Percentiles rank a stretch among this genome's conserved stretches.
Conservation (phyloP, 2,329 filamentous ascomycete species). For the Emergomyces pasteurianus region DNA sequence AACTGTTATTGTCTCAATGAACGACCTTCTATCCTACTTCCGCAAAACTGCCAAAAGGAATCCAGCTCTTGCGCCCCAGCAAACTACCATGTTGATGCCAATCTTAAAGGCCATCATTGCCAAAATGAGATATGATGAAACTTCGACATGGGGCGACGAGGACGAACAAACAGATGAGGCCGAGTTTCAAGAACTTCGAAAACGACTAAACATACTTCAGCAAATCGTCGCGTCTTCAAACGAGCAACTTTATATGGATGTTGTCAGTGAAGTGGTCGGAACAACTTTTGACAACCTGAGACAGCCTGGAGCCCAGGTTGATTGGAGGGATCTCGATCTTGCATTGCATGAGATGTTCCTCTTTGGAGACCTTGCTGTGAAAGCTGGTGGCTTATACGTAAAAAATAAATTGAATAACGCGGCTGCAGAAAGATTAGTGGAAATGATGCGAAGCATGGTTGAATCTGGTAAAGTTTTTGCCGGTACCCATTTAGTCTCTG, state of each 20-base stretch:
- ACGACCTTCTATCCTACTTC: conserved; percentile 81
- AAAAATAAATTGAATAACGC: conserved; percentile 72
- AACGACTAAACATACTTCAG: conserved; percentile 78
- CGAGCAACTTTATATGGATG: conserved; percentile 76
- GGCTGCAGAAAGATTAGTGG: conserved; percentile 68
- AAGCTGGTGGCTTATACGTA: conserved; percentile 70
- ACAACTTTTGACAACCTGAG: conserved; percentile 74
- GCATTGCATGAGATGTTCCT: conserved; percentile 91
- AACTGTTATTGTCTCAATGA: conserved; percentile 84
- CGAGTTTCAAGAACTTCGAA: conserved; percentile 89
- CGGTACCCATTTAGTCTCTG: conserved; percentile 12
- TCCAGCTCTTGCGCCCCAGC: conserved; percentile 56
- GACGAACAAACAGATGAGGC: conserved; percentile 94
- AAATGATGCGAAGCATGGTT: conserved; percentile 94
- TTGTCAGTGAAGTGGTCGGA: conserved; percentile 75
- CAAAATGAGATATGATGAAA: conserved; percentile 98
- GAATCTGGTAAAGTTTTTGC: conserved; percentile 56
- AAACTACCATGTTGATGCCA: conserved; percentile 70
- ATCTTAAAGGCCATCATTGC: conserved; percentile 83
- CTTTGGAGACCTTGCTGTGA: conserved; percentile 88
- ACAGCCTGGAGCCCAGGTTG: conserved; percentile 59
- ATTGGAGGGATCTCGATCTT: conserved; percentile 91
- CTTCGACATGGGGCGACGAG: conserved; percentile 82
- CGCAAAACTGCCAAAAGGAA: conserved; percentile 60
- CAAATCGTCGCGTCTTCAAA: conserved; percentile 87